Conservation (phyloP, 2,329 filamentous ascomycete genomes). For the Cytospora piceicola region DNA sequence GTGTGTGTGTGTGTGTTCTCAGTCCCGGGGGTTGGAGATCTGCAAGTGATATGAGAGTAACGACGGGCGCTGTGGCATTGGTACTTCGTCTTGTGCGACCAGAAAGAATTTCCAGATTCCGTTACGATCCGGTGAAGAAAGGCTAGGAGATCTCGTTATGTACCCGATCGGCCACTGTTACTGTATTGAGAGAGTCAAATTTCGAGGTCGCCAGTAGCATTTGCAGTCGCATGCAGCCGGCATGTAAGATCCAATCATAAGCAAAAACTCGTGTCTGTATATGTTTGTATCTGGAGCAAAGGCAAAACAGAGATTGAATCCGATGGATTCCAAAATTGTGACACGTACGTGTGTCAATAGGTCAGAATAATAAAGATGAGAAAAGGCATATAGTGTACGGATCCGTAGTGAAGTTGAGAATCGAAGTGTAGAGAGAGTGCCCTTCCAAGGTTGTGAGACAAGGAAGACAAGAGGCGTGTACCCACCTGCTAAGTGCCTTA, state of each 20-base stretch:
- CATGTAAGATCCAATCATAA: constrained; percentile 1
- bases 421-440: not conserved
- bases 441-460: not conserved
- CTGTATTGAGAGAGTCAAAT: not conserved
- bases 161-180: not conserved
- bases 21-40: not conserved
- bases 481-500: no score
- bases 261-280: not conserved
- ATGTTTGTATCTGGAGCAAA: not conserved
- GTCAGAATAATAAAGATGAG: not conserved
- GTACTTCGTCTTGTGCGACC: not conserved
- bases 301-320: not conserved
- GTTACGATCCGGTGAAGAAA: not conserved
- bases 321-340: not conserved
- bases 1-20: not conserved
- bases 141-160: not conserved
- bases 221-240: constrained; percentile 4
- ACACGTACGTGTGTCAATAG: not conserved
- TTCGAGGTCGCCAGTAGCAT: constrained; percentile 2
- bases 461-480: not conserved
- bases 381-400: not conserved
- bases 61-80: not conserved
- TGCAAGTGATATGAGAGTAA: not conserved
- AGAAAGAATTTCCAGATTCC: not conserved
- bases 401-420: not conserved